These are phyloP conservation scores for Phytopythium vexans DNA, from an alignment of 352 stramenopile species.

Conservation along the genomic window DNA sequence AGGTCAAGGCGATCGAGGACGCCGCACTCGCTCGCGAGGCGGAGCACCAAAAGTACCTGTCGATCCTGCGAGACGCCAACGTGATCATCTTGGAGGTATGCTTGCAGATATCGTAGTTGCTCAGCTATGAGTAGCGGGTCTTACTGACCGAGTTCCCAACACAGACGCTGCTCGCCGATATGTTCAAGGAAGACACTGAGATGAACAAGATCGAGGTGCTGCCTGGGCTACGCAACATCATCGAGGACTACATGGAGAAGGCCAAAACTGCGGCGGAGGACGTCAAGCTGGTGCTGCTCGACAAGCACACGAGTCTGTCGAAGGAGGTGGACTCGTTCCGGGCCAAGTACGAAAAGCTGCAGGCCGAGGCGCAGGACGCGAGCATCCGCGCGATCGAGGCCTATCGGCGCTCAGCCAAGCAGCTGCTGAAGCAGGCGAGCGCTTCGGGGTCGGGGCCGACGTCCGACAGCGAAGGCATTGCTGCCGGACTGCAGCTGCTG, in stretches of 20 bases:
- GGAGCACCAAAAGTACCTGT: constrained; percentile 76
- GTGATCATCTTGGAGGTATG: constrained; percentile 80
- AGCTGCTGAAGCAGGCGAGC: constrained; percentile 57
- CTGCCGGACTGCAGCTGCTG: constrained; percentile 63
- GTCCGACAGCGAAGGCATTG: constrained; percentile 27
- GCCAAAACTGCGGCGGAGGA: constrained; percentile 79
- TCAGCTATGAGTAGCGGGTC: no score
- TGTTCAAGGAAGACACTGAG: constrained; percentile 92
- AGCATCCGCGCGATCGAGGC: constrained; percentile 80
- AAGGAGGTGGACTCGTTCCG: constrained; percentile 62
- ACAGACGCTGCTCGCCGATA: constrained; percentile 85
- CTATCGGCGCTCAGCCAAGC: constrained; percentile 77
- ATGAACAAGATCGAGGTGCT: constrained; percentile 91
- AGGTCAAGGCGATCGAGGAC: constrained; percentile 86
- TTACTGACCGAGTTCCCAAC: no score
- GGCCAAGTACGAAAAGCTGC: constrained; percentile 57
- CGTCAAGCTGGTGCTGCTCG: constrained; percentile 75
- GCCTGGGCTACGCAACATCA: constrained; percentile 84
- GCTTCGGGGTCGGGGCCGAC: constrained; percentile 12
- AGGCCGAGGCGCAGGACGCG: constrained; percentile 59
- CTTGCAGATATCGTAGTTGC: not conserved
- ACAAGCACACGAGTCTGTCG: constrained; percentile 55
- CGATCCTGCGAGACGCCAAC: constrained; percentile 83
- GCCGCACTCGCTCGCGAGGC: constrained; percentile 67
- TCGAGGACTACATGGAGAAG: constrained; percentile 89